These are phyloP conservation scores for Camelina neglecta DNA, from an alignment of 345 rosid genomes.

Conservation along the genomic window DNA sequence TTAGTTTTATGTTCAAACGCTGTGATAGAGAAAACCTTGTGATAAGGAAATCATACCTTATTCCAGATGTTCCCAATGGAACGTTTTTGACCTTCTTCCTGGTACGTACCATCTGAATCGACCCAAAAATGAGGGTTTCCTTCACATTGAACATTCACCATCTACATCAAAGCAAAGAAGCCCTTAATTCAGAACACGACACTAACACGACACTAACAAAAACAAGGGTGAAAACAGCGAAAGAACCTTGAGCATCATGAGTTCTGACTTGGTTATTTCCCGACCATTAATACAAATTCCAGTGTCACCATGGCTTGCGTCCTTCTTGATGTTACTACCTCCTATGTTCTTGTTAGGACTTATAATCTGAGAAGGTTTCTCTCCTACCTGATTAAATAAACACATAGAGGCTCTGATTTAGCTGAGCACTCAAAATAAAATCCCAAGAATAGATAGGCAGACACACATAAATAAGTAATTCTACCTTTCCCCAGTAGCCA, in stretches of 20 bases:
- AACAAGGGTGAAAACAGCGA: conserved; percentile 19
- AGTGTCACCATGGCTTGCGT: conserved; percentile 85
- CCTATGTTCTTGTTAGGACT: conserved; percentile 60
- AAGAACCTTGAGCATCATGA: conserved; percentile 71
- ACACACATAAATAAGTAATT: conserved; percentile 16
- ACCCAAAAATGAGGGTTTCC: conserved; percentile 74
- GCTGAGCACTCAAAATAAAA: conserved; percentile 19
- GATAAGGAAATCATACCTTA: conserved; percentile 53
- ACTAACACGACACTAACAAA: conserved; percentile 12
- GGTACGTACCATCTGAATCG: conserved; percentile 63
- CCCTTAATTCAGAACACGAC: conserved; percentile 23
- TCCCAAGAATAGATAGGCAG: neutral
- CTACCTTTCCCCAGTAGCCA: conserved; percentile 97
- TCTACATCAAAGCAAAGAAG: conserved; percentile 48
- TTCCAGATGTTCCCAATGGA: conserved; percentile 63
- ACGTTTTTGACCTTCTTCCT: conserved; percentile 78
- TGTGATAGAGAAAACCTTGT: conserved; percentile 9
- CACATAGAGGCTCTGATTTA: conserved; percentile 26
- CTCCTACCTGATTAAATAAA: conserved; percentile 63
- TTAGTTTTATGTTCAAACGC: conserved; percentile 19
- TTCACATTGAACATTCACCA: conserved; percentile 68
- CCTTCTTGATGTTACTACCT: conserved; percentile 43
- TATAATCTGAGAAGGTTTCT: conserved; percentile 80
- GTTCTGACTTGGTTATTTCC: conserved; percentile 70
- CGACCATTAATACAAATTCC: conserved; percentile 61